Evolutionary conservation across 2,329 filamentous ascomycete genomes (phyloP).

Genomic region (Aspergillus niger): DNA sequence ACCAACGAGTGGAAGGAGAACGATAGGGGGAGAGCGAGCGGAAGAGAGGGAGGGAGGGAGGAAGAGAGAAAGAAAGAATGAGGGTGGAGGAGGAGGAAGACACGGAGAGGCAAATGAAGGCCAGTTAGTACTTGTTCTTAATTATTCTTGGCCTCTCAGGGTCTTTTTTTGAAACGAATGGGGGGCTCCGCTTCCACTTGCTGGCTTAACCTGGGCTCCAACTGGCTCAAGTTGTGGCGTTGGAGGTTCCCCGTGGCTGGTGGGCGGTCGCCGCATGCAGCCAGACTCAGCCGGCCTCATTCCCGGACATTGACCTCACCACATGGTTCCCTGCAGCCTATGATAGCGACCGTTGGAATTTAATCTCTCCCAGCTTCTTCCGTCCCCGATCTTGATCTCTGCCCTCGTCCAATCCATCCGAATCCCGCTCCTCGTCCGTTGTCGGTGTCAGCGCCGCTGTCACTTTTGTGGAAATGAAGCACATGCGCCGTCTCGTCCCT

Average conservation of each 20-base stretch:
- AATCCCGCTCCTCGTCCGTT: not conserved
- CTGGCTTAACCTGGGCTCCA: no score
- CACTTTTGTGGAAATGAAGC: conserved; percentile 31
- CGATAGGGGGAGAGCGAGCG: not conserved
- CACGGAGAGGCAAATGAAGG: conserved; percentile 8
- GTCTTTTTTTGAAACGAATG: conserved; percentile 2
- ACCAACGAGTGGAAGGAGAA: conserved; percentile 18
- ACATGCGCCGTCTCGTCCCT: conserved; percentile 36
- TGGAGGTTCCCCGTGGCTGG: not conserved
- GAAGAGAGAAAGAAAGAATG: not conserved
- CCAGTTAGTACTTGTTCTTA: not conserved
- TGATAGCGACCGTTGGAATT: not conserved
- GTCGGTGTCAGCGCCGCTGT: not conserved
- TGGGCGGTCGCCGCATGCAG: conserved; percentile 2
- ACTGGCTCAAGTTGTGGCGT: not conserved
- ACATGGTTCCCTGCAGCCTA: not conserved
- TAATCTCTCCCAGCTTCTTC: not conserved
- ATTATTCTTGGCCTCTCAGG: conserved; percentile 4
- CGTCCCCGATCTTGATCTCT: not conserved
- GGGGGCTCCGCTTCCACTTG: not conserved
- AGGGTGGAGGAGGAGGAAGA: conserved; percentile 3
- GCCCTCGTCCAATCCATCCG: not conserved
- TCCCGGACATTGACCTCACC: not conserved
- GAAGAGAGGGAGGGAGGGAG: not conserved
- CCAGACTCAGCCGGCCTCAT: not conserved